Evolutionary conservation across 2,329 filamentous ascomycete species (phyloP), one percentile per base, ranked within the genome.

Genomic region (Penicillium fuscoglaucum): DNA sequence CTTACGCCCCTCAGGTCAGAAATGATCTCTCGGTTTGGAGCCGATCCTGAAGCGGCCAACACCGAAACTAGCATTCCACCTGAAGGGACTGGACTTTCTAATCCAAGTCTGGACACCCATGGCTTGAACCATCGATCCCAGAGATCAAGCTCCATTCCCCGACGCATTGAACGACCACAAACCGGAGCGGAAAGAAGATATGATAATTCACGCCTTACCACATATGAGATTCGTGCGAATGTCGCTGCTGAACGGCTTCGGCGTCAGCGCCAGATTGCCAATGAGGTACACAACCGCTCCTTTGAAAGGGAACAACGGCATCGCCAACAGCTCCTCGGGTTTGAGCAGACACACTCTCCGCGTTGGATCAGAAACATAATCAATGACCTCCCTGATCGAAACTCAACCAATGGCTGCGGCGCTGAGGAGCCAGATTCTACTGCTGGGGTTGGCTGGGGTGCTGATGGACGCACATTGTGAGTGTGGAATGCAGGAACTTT

Each of bases 391-490:
- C 68, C 70, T 31, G 70, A 76, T 21, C 66, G 74, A 57, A 69
- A 66, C 49, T 59, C 69, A 52, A 67, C 67, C 7, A 61, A 70
- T 56, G 65, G 66, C 24, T 62, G 69, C 53, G 66, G 72, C 48
- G 73, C 76, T 39, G 69, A 72, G 55, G 75, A 77, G 29, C 70
- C 71, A 33, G 75, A 75, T 44, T 74, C 76, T 17, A 80, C 79
- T 17, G 78, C 79, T 57, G 79, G 79, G 21, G 70, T 81, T 51
- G 79, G 78, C 9, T 81, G 78, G 75, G 78, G 77, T 53, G 71
- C 69, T 9, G 77, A 81, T 67, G 79, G 78, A 19, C 72, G 76
- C 64, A 77, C 73, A 57, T 61, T 81, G 79, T 81, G 70, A 73
- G 79, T 74, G 78, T 74, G 45, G 8, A 6, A 13, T 33, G 4